phyloP scores from a whole-genome alignment of 768 basidiomycete species.

The Terana coerulea region DNA sequence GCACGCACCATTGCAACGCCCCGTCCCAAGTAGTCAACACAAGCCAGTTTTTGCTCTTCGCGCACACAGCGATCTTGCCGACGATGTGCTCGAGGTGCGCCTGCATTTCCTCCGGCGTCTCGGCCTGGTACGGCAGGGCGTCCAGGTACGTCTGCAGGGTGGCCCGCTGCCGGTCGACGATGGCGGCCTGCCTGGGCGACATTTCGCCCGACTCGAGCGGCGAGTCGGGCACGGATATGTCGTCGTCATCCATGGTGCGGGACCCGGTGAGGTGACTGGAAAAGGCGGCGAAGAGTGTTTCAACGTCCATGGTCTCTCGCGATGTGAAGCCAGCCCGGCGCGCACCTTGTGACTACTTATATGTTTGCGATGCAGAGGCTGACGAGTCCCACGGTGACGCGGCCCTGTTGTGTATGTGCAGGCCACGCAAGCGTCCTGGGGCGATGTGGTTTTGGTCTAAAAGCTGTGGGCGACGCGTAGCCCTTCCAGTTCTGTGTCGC shows the following conservation, averaged over 20 bases:
- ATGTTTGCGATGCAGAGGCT: constrained; percentile 1
- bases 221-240: constrained; percentile 43
- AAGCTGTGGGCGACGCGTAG: constrained; percentile 20
- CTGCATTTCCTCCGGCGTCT: constrained; percentile 70
- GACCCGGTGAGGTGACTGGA: constrained; percentile 2
- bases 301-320: background rate
- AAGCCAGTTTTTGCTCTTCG: constrained; percentile 73
- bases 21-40: constrained; percentile 76
- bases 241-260: constrained; percentile 56
- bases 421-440: constrained; percentile 10
- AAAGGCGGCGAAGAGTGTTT: constrained; percentile 1
- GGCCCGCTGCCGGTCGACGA: constrained; percentile 52
- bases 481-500: constrained; percentile 8
- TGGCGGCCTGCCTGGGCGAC: constrained; percentile 27
- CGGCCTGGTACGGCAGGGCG: constrained; percentile 70
- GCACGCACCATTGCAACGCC: constrained; percentile 66
- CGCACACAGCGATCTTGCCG: constrained; percentile 63
- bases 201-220: constrained; percentile 31
- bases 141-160: constrained; percentile 64
- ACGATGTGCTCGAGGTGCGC: constrained; percentile 64
- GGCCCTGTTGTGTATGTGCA: constrained; percentile 16
- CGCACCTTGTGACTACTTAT: constrained; percentile 16
- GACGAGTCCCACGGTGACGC: constrained; percentile 24
- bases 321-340: background rate
- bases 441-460: background rate